phyloP scores from a whole-genome alignment of 768 basidiomycete genomes.

The Lyophyllum shimeji region DNA sequence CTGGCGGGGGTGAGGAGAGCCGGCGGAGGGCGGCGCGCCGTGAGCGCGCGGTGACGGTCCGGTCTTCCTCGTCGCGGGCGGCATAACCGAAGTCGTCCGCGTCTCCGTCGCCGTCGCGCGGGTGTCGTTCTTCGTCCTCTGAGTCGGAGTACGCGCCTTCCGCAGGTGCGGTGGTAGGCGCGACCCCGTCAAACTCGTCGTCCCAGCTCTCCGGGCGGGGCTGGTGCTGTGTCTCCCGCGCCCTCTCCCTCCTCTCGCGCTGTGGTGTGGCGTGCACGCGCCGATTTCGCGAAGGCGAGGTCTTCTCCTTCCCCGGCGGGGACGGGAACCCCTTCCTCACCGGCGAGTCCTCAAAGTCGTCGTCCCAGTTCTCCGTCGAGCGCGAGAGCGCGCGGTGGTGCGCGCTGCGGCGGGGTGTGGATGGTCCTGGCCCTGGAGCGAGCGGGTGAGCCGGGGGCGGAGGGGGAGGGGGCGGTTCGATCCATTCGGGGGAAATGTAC shows the following conservation, averaged over 20 bases:
- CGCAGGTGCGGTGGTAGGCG: conserved; percentile 11
- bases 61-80: conserved; percentile 58
- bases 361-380: conserved; percentile 32
- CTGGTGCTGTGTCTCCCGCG: too few species aligned
- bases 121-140: conserved; percentile 35
- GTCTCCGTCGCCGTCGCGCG: conserved; percentile 16
- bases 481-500: conserved; percentile 14
- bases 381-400: conserved; percentile 5
- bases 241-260: too few species aligned
- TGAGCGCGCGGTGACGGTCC: conserved; percentile 66
- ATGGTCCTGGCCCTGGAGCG: conserved; percentile 7
- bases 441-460: too few species aligned
- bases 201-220: conserved; percentile 57
- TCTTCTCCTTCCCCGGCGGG: conserved; percentile 17
- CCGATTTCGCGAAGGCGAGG: conserved; percentile 9
- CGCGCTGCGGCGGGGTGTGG: conserved; percentile 13
- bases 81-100: conserved; percentile 51
- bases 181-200: conserved; percentile 49
- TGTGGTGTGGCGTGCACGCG: conserved; percentile 1
- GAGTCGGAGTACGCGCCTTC: too few species aligned
- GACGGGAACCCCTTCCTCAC: conserved; percentile 17
- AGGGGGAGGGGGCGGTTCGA: conserved; percentile 12
- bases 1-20: conserved; percentile 16
- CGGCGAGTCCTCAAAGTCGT: conserved; percentile 31
- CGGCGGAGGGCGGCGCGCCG: conserved; percentile 38